Percentiles rank a stretch among this genome's conserved stretches.
Evolutionary conservation across 176 grass and related monocot genomes (phyloP).

Genomic region (Zoysia pacifica): DNA sequence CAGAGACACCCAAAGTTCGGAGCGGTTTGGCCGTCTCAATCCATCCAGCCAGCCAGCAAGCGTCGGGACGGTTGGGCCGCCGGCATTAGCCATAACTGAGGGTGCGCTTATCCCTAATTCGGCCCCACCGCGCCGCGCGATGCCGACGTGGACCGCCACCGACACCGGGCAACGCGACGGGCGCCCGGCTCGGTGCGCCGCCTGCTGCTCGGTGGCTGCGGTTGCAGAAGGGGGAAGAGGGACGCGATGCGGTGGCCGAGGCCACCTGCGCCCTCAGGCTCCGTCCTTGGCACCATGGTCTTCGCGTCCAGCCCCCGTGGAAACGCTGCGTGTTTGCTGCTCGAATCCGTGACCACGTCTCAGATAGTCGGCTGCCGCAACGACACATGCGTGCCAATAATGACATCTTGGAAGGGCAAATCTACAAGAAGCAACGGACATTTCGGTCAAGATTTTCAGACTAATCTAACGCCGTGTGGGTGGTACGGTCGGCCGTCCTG

Average conservation of each 20-base stretch:
- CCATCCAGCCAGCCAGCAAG: neutral
- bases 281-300: too few species aligned
- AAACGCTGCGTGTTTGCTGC: too few species aligned
- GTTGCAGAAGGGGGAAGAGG: neutral
- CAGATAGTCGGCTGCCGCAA: too few species aligned
- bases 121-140: neutral
- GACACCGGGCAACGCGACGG: neutral
- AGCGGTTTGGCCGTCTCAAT: neutral
- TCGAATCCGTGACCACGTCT: too few species aligned
- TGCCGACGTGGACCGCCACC: neutral
- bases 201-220: neutral
- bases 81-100: neutral
- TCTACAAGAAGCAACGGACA: slow-evolving; percentile 6
- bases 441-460: slow-evolving; percentile 18
- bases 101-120: slow-evolving; percentile 40
- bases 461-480: slow-evolving; percentile 9
- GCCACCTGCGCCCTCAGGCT: neutral
- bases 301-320: too few species aligned
- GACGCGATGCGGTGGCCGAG: neutral
- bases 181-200: neutral
- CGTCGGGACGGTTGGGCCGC: neutral
- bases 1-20: neutral
- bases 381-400: neutral
- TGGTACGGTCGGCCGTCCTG: slow-evolving; percentile 5
- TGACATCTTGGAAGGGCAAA: neutral